A percentile compares a stretch with the other conserved stretches of the same genome.
phyloP scores from a whole-genome alignment of 202 grass and related monocot genomes.

The Cymbopogon flexuosus region DNA sequence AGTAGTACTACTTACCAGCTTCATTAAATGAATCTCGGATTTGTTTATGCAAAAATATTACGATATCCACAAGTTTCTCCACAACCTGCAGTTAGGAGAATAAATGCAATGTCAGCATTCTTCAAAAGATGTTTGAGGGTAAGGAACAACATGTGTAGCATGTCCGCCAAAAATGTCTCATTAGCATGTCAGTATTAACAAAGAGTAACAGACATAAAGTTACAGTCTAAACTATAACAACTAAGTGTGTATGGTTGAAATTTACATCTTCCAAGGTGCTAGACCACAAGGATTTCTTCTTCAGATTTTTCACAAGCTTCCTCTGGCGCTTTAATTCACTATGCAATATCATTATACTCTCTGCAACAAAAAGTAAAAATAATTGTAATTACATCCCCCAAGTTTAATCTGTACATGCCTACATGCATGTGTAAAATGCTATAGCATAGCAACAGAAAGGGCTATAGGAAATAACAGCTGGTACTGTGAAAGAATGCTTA shows the following conservation, averaged over 20 bases:
- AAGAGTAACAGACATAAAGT: neutral
- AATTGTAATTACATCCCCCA: slow-evolving; percentile 14
- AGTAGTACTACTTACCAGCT: slow-evolving; percentile 37
- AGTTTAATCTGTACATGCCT: neutral
- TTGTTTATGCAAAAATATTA: slow-evolving; percentile 70
- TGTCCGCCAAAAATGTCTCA: neutral
- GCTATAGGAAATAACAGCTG: neutral
- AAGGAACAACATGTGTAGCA: neutral
- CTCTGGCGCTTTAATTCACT: slow-evolving; percentile 89
- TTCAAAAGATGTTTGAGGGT: neutral
- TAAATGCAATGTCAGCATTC: slow-evolving; percentile 6
- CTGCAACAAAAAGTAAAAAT: slow-evolving; percentile 38
- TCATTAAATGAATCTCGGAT: slow-evolving; percentile 55
- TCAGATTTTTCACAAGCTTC: slow-evolving; percentile 84
- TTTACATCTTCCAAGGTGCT: slow-evolving; percentile 86
- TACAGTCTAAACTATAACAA: neutral
- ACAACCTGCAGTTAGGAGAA: slow-evolving; percentile 54
- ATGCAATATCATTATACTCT: slow-evolving; percentile 81
- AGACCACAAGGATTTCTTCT: slow-evolving; percentile 96
- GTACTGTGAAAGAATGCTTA: neutral
- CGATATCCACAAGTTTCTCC: slow-evolving; percentile 89
- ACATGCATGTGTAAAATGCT: neutral
- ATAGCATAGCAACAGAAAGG: neutral
- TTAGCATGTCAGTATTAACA: neutral
- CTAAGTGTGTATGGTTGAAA: neutral